Conservation (phyloP, 2,329 filamentous ascomycete genomes). For the Clonostachys rosea region DNA sequence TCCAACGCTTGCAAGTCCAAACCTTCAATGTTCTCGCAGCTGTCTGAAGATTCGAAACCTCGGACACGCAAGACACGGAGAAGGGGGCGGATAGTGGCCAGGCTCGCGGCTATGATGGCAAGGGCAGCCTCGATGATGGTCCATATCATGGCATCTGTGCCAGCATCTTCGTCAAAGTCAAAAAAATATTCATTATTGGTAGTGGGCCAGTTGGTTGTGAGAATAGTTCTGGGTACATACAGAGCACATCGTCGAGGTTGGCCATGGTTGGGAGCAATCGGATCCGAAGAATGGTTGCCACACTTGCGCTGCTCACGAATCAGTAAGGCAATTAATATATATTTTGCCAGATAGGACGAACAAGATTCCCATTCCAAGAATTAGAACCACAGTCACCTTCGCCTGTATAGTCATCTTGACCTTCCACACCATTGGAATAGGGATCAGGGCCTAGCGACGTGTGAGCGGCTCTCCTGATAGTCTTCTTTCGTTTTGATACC, state of each 20-base stretch:
- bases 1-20: too few species aligned
- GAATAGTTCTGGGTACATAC: constrained; percentile 22
- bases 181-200: not conserved
- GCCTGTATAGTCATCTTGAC: constrained; percentile 48
- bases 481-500: not conserved
- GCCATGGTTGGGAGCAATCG: constrained; percentile 40
- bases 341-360: constrained; percentile 13
- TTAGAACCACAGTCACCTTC: constrained; percentile 44
- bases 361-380: constrained; percentile 46
- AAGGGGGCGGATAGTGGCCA: constrained; percentile 50
- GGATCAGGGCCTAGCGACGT: constrained; percentile 35
- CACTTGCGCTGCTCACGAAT: constrained; percentile 34
- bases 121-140: constrained; percentile 52
- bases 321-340: constrained; percentile 2
- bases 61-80: constrained; percentile 40
- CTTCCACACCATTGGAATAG: constrained; percentile 49
- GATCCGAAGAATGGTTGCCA: constrained; percentile 48
- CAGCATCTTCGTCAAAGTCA: constrained; percentile 28
- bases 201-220: not conserved
- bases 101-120: constrained; percentile 47
- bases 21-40: not conserved
- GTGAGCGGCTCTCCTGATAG: not conserved
- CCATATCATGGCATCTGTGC: constrained; percentile 50
- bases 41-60: constrained; percentile 37
- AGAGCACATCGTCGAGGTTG: constrained; percentile 39